Conservation (phyloP, 352 stramenopile genomes). For the Phytophthora niederhauseri region DNA sequence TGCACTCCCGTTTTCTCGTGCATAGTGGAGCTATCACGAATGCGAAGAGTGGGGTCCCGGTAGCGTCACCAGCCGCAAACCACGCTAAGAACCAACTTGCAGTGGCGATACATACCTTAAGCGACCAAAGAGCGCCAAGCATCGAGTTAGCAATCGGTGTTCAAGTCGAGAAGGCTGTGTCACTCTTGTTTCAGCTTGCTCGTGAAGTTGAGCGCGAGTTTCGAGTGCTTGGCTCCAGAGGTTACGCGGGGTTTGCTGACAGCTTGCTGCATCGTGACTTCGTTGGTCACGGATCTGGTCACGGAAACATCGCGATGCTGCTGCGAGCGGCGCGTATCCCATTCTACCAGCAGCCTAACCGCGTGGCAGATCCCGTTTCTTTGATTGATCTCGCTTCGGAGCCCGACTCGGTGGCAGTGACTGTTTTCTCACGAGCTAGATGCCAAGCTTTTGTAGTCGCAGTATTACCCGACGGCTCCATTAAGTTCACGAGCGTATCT, state of each 20-base stretch:
- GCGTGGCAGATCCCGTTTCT: neutral
- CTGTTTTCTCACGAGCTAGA: slow-evolving; percentile 28
- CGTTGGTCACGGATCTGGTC: slow-evolving; percentile 14
- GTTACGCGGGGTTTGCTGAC: slow-evolving; percentile 53
- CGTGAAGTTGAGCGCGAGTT: slow-evolving; percentile 51
- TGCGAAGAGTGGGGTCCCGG: slow-evolving; percentile 21
- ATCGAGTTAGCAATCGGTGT: slow-evolving; percentile 2
- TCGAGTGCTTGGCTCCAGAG: slow-evolving; percentile 50
- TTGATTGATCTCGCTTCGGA: slow-evolving; percentile 16
- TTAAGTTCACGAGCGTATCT: slow-evolving; percentile 24
- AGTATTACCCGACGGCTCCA: slow-evolving; percentile 6
- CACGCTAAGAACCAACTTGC: slow-evolving; percentile 28
- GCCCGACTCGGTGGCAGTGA: neutral
- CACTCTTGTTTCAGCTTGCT: slow-evolving; percentile 38
- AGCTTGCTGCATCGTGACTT: slow-evolving; percentile 60
- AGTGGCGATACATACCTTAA: slow-evolving; percentile 21
- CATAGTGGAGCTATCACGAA: slow-evolving; percentile 13
- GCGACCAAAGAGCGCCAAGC: slow-evolving; percentile 3
- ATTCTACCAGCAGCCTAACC: slow-evolving; percentile 65
- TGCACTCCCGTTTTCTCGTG: slow-evolving; percentile 25
- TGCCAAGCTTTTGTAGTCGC: slow-evolving; percentile 33
- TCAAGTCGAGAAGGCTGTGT: slow-evolving; percentile 21
- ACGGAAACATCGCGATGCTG: slow-evolving; percentile 45
- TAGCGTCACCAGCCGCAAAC: slow-evolving; percentile 23
- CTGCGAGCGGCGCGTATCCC: slow-evolving; percentile 52